These are phyloP conservation scores for Fusarium tricinctum DNA, from an alignment of 2,329 filamentous ascomycete species.

Conservation along the genomic window DNA sequence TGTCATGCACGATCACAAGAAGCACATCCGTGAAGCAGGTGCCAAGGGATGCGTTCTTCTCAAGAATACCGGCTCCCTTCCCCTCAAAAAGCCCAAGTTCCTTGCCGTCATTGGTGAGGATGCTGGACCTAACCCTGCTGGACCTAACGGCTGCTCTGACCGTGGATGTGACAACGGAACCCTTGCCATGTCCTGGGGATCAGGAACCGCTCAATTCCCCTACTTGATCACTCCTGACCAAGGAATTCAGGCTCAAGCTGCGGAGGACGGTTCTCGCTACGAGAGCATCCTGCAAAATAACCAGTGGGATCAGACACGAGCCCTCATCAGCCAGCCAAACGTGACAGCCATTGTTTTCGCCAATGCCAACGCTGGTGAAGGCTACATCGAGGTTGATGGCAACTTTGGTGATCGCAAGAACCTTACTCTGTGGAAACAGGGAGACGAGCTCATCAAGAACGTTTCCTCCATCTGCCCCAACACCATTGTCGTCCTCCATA, in stretches of 20 bases:
- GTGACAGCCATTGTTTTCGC: constrained; percentile 88
- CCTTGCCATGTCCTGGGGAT: constrained; percentile 84
- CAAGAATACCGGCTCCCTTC: constrained; percentile 85
- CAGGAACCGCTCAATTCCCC: constrained; percentile 79
- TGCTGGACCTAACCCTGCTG: constrained; percentile 79
- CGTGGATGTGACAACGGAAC: constrained; percentile 72
- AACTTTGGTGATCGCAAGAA: constrained; percentile 94
- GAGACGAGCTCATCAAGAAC: constrained; percentile 84
- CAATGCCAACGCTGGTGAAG: constrained; percentile 89
- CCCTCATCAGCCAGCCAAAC: constrained; percentile 71
- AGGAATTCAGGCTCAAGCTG: constrained; percentile 74
- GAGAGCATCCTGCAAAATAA: constrained; percentile 78
- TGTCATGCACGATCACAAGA: constrained; percentile 81
- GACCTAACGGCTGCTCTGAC: constrained; percentile 84
- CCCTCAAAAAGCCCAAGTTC: constrained; percentile 82
- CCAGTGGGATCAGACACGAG: constrained; percentile 71
- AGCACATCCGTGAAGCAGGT: constrained; percentile 80
- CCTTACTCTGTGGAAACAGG: constrained; percentile 87
- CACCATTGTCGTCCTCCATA: constrained; percentile 93
- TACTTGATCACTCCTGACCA: constrained; percentile 82
- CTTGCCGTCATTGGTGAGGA: constrained; percentile 86
- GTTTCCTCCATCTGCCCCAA: constrained; percentile 85
- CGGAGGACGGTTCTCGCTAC: constrained; percentile 69
- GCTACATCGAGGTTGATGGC: constrained; percentile 84
- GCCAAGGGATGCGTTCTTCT: constrained; percentile 88